These are phyloP conservation scores for Chrysosporium queenslandicum DNA, from an alignment of 2,329 filamentous ascomycete genomes.

Conservation along the genomic window DNA sequence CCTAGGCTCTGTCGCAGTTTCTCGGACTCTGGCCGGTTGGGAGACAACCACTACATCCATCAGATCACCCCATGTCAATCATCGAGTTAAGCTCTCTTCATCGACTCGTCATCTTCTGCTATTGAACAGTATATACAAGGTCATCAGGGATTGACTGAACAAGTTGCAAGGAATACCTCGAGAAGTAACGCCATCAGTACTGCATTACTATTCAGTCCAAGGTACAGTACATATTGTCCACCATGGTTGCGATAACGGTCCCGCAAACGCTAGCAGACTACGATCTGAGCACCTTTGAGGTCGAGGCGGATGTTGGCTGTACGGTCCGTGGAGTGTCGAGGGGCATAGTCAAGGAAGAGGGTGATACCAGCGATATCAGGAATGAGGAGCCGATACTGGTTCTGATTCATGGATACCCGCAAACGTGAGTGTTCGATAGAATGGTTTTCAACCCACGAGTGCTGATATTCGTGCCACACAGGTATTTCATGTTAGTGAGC, in stretches of 20 bases:
- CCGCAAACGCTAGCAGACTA: conserved; percentile 7
- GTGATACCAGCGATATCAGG: background rate
- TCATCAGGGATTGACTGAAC: too few relatives aligned
- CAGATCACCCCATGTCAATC: too few relatives aligned
- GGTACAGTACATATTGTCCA: too few relatives aligned
- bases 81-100: too few relatives aligned
- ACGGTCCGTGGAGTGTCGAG: conserved; percentile 10
- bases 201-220: too few relatives aligned
- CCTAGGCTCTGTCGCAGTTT: background rate
- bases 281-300: conserved; percentile 12
- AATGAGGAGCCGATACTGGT: conserved; percentile 10
- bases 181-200: too few relatives aligned
- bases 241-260: conserved; percentile 13
- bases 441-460: too few relatives aligned
- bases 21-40: background rate
- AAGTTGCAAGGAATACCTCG: too few relatives aligned
- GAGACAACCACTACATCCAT: too few relatives aligned
- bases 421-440: conserved; percentile 14
- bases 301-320: conserved; percentile 5
- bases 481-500: conserved; percentile 6
- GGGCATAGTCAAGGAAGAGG: conserved; percentile 4
- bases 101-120: too few relatives aligned
- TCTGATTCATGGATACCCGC: conserved; percentile 15
- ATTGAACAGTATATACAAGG: too few relatives aligned
- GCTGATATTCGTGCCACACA: background rate